A percentile compares a stretch with the other conserved stretches of the same genome.
Conservation (phyloP, 176 grass and related monocot genomes). For the Aegilops speltoides region DNA sequence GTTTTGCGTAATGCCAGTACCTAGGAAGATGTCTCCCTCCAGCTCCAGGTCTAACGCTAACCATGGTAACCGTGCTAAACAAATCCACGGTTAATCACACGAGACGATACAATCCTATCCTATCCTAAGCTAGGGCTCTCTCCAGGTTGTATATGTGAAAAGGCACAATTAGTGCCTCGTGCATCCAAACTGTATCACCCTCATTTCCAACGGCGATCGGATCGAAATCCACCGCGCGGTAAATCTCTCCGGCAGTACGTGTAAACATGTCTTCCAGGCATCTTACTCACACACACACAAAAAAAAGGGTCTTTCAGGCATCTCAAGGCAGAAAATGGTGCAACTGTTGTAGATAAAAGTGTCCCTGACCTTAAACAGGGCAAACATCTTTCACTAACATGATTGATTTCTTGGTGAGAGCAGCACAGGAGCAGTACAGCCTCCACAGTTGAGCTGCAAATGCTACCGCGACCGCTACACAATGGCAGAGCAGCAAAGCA, state of each 20-base stretch:
- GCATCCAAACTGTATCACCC: not conserved
- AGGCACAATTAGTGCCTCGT: not conserved
- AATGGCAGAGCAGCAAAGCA: not conserved
- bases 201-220: too few relatives aligned
- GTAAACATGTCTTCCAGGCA: not conserved
- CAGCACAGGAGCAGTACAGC: not conserved
- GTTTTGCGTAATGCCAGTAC: conserved; percentile 25
- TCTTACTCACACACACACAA: not conserved
- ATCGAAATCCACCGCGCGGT: too few relatives aligned
- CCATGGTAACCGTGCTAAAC: conserved; percentile 11
- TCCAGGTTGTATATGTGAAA: conserved; percentile 23
- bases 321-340: not conserved
- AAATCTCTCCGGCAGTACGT: too few relatives aligned
- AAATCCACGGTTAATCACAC: not conserved
- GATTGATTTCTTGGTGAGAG: not conserved
- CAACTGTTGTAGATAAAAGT: not conserved
- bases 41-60: not conserved
- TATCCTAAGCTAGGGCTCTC: not conserved
- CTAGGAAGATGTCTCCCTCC: conserved; percentile 47
- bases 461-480: not conserved
- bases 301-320: not conserved
- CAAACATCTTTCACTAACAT: not conserved
- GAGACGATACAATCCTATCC: not conserved
- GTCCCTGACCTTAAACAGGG: not conserved
- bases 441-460: not conserved